Evolutionary conservation across 2,329 filamentous ascomycete species (phyloP).

Genomic region (Esteya vermicola): DNA sequence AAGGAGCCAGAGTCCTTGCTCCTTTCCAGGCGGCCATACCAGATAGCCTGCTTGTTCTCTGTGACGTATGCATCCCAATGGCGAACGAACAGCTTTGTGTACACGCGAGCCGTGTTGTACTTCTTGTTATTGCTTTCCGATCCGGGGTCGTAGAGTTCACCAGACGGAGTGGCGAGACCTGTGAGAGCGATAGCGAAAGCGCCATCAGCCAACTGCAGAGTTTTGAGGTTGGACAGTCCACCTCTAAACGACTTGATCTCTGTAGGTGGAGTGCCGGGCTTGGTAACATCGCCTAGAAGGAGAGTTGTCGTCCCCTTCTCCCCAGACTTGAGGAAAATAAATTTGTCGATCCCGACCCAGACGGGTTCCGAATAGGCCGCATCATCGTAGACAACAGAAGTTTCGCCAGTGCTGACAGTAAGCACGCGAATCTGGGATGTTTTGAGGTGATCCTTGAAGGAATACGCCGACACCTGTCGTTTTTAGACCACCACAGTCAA

Average conservation of each 20-base stretch:
- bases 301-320: slow-evolving; percentile 34
- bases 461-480: slow-evolving; percentile 54
- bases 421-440: slow-evolving; percentile 54
- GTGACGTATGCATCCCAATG: slow-evolving; percentile 73
- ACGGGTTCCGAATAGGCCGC: slow-evolving; percentile 52
- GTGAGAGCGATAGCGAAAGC: slow-evolving; percentile 43
- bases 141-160: slow-evolving; percentile 53
- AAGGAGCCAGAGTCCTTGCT: not conserved
- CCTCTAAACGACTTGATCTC: slow-evolving; percentile 36
- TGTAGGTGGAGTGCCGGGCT: slow-evolving; percentile 24
- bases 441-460: slow-evolving; percentile 60
- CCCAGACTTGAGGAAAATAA: slow-evolving; percentile 36
- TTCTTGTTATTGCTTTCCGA: slow-evolving; percentile 25
- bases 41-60: slow-evolving; percentile 56
- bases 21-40: slow-evolving; percentile 49
- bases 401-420: slow-evolving; percentile 52
- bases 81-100: slow-evolving; percentile 61
- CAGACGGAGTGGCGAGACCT: slow-evolving; percentile 52
- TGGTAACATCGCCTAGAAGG: slow-evolving; percentile 23
- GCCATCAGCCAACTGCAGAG: slow-evolving; percentile 32
- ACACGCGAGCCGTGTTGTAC: slow-evolving; percentile 53
- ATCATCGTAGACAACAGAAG: slow-evolving; percentile 51
- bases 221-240: slow-evolving; percentile 43
- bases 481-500: no score
- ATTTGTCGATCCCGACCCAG: slow-evolving; percentile 60